Conservation (phyloP, 129 eudicot genomes). For the Dittrichia graveolens region DNA sequence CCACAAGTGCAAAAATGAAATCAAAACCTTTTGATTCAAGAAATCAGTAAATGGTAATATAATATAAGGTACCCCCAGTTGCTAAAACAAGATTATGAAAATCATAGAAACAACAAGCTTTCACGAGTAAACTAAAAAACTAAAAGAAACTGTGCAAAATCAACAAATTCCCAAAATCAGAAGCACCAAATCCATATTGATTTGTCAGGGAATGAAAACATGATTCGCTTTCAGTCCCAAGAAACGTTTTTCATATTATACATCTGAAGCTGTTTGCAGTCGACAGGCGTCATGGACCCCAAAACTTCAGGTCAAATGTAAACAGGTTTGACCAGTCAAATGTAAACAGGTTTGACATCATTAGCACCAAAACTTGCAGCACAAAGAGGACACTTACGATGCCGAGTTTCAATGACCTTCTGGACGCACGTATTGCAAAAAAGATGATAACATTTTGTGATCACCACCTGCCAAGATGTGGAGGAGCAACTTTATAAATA, state of each 20-base stretch:
- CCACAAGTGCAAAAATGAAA: neutral
- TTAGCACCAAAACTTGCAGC: constrained; percentile 84
- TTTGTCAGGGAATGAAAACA: constrained; percentile 25
- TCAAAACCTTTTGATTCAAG: constrained; percentile 31
- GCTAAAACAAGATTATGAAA: constrained; percentile 31
- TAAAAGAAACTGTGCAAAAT: constrained; percentile 30
- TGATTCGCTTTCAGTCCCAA: constrained; percentile 25
- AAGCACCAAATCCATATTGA: constrained; percentile 32
- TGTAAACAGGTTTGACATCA: constrained; percentile 94
- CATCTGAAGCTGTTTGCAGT: constrained; percentile 30
- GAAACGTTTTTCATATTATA: constrained; percentile 32
- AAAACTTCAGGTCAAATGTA: constrained; percentile 57
- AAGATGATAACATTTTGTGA: constrained; percentile 94
- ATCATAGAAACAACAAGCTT: constrained; percentile 26
- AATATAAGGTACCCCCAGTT: constrained; percentile 26
- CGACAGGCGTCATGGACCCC: constrained; percentile 10
- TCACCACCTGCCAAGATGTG: constrained; percentile 72
- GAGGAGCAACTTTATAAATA: too few species aligned
- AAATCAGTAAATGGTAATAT: constrained; percentile 32
- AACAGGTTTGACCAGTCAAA: constrained; percentile 74
- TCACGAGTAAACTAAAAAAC: constrained; percentile 36
- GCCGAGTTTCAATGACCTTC: constrained; percentile 68
- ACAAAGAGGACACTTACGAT: constrained; percentile 95
- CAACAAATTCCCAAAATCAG: constrained; percentile 33
- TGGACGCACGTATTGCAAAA: constrained; percentile 82